These are phyloP conservation scores for Hippophae gyantsensis DNA, from an alignment of 306 rosid genomes.

Conservation along the genomic window DNA sequence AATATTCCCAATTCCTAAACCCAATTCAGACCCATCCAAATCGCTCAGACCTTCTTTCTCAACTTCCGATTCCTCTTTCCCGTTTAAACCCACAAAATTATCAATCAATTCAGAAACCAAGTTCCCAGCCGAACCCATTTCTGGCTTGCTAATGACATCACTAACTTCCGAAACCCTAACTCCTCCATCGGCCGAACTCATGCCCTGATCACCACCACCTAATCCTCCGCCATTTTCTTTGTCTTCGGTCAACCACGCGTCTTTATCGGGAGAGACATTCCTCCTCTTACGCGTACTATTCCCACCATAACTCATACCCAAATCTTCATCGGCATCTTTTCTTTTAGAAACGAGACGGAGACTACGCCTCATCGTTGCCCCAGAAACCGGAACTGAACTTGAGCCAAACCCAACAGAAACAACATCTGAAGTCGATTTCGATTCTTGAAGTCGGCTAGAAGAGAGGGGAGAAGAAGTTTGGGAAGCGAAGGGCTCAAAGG, in stretches of 20 bases:
- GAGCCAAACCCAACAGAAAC: neutral
- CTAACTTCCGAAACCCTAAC: constrained; percentile 19
- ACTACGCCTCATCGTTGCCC: constrained; percentile 24
- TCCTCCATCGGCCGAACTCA: neutral
- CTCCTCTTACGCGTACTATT: neutral
- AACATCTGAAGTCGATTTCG: neutral
- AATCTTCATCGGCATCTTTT: neutral
- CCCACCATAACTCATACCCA: neutral
- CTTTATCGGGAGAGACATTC: neutral
- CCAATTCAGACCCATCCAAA: constrained; percentile 7
- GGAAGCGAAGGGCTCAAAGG: constrained; percentile 10
- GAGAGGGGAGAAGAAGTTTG: constrained; percentile 1
- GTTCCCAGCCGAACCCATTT: neutral
- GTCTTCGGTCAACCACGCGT: neutral
- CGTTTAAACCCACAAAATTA: neutral
- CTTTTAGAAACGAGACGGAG: constrained; percentile 27
- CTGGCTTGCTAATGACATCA: constrained; percentile 7
- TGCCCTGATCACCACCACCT: neutral
- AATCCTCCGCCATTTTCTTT: neutral
- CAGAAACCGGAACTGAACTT: constrained; percentile 7
- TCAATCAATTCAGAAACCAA: constrained; percentile 1
- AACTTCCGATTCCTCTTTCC: neutral
- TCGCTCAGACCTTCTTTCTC: neutral
- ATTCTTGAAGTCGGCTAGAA: constrained; percentile 14
- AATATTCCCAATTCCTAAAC: neutral